Base-by-base conservation (phyloP, 225 moss, liverwort and hornwort species). In the Physcomitrium patens region DNA sequence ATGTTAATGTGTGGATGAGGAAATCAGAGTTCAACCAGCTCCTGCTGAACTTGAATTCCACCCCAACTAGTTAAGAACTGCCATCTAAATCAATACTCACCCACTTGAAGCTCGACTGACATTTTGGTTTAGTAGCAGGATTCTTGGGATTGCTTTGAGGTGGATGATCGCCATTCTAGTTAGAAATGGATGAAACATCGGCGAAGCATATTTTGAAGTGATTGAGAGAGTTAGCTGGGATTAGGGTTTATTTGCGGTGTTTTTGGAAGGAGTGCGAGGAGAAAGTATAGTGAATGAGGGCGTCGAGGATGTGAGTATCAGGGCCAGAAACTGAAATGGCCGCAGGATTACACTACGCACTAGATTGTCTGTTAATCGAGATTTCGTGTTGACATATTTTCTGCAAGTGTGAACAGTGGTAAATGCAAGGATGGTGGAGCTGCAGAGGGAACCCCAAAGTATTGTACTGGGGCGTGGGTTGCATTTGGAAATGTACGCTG, bases 181-280 rank as follows among this genome's bases (percentile, higher is more conserved):
- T 58, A 49, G 12, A n/a, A 17, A 18, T n/a, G 26, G 9, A 57
- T 50, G 58, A 24, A 50, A 49, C 59, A 42, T 17, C 13, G 19
- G 10, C 60, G 66, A 37, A 17, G 18, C 2, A 23, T 42, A 42
- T 5, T 48, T 12, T 41, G 12, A 58, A 58, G 6, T 12, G 27
- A 43, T 71, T n/a, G 43, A 60, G 65, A 52, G 60, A 22, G 59
- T 51, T 10, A 59, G 12, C 51, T 7, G 44, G 42, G 14, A 71
- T 76, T 66, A 71, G 80, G 80, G 65, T 71, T 76, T 19, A 26
- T 68, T n/a, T 24, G 3, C 54, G 53, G 54, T 68, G 48, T 27
- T 68, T 60, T 23, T 10, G 42, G 67, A 59, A 73, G 28, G 60
- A 65, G 41, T 51, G 46, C 66, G 3, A 13, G 3, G 17, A 12